Evolutionary conservation across 371 early-diverging fungal species (phyloP).

Genomic region (Mortierella sp.): DNA sequence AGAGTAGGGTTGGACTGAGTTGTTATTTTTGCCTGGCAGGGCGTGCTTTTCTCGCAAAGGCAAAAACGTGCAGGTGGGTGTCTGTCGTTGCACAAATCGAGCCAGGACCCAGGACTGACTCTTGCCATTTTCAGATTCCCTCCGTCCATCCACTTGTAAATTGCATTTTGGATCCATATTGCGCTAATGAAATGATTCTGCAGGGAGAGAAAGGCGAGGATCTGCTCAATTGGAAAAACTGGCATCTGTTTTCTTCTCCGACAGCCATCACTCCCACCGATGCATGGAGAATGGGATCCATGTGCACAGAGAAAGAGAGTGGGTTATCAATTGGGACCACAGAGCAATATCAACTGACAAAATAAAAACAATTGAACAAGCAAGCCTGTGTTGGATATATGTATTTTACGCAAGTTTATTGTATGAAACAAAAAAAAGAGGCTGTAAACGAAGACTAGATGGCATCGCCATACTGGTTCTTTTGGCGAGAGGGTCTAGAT

Average conservation of each 20-base stretch:
- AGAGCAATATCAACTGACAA: too few species aligned
- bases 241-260: not conserved
- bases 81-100: conserved; percentile 1
- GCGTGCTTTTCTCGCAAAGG: not conserved
- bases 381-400: too few species aligned
- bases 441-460: conserved; percentile 2
- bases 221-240: not conserved
- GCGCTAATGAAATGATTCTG: too few species aligned
- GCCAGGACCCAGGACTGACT: not conserved
- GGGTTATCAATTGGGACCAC: too few species aligned
- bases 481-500: conserved; percentile 17
- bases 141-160: not conserved
- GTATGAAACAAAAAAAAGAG: not conserved
- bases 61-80: not conserved
- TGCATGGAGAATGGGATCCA: too few species aligned
- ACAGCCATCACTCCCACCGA: too few species aligned
- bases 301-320: too few species aligned
- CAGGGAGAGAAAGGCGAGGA: not conserved
- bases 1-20: not conserved
- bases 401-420: too few species aligned
- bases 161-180: not conserved
- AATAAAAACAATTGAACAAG: not conserved
- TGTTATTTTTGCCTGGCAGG: too few species aligned
- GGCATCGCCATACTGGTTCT: conserved; percentile 49
- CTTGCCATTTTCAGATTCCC: not conserved